Base-by-base conservation (phyloP, 805 yeast species). In the Komagataella mondaviorum region DNA sequence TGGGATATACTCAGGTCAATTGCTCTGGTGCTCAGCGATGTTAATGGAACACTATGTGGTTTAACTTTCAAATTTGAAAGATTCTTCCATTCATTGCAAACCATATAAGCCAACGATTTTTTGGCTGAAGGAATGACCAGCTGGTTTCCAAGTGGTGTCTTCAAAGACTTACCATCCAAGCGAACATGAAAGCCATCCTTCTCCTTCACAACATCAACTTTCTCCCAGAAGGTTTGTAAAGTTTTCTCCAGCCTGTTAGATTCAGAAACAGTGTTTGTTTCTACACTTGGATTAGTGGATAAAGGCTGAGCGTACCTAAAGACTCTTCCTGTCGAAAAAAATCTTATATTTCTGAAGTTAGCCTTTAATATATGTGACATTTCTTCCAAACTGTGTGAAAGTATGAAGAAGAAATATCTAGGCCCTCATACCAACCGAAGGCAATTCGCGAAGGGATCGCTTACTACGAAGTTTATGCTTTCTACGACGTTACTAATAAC, bases 21-120 rank as follows among this genome's bases (percentile, higher is more conserved):
- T 14, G 95, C 87, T 55, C 99, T 75, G 1, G 97, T 81, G 4
- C 85, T 82, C 51, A 93, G 68, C 0, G 96, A 87, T 0, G 99
- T 93, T 54, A 93, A 68, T 0, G 98, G 98, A 46, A 93, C 73
- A 44, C 85, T 70, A 61, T 85, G 87, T 16, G 89, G 83, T 64
- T 84, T 85, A 59, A 90, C 78, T 48, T 77, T 71, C 54, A 83
- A 72, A 52, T 75, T 74, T 2, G 91, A 77, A 52, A 93, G 68
- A 45, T 77, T 76, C 52, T 79, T 74, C 99, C 99, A 93, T 67
- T 93, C 99, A 60, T 88, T 88, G 45, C 81, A 81, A 44, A 93
- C 71, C 58, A 91, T 65, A 55, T 81, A 72, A 0, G 96, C 96
- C 55, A 93, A 69, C 7, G 78, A 67, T 53, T 70, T 69, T 60